Evolutionary conservation across 179 eudicot species (phyloP).

Genomic region (Carnegiea gigantea): DNA sequence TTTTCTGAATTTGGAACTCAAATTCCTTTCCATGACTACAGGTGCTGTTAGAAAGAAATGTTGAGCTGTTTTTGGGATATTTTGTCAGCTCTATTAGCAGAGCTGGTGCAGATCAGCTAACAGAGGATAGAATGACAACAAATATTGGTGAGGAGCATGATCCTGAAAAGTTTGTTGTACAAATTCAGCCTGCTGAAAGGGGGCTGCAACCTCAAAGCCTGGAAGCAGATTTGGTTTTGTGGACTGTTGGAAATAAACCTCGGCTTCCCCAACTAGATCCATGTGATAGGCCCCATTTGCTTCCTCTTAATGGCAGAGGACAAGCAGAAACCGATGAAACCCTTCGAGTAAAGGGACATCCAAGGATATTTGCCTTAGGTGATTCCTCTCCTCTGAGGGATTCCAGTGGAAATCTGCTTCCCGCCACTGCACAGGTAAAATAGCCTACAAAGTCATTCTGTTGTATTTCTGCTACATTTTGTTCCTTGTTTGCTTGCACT

Average conservation of each 20-base stretch:
- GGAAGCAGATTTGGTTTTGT: slow-evolving; percentile 87
- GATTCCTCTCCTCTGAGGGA: slow-evolving; percentile 89
- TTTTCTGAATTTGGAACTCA: slow-evolving; percentile 2
- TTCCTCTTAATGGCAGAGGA: slow-evolving; percentile 88
- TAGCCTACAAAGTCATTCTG: background rate
- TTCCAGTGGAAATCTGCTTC: slow-evolving; percentile 75
- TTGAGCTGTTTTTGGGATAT: slow-evolving; percentile 77
- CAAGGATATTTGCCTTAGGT: slow-evolving; percentile 88
- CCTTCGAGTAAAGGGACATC: slow-evolving; percentile 93
- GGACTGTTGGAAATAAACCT: slow-evolving; percentile 95
- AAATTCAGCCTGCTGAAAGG: slow-evolving; percentile 74
- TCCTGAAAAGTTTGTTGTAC: slow-evolving; percentile 56
- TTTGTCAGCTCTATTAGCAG: slow-evolving; percentile 56
- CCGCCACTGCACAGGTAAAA: slow-evolving; percentile 90
- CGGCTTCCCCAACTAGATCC: slow-evolving; percentile 66
- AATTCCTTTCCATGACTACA: slow-evolving; percentile 29
- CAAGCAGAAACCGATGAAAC: slow-evolving; percentile 97
- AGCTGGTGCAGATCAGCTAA: slow-evolving; percentile 25
- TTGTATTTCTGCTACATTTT: slow-evolving; percentile 3
- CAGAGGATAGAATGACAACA: slow-evolving; percentile 17
- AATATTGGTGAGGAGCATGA: slow-evolving; percentile 26
- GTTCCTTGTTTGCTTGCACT: background rate
- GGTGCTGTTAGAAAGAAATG: slow-evolving; percentile 83
- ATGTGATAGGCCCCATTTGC: slow-evolving; percentile 47
- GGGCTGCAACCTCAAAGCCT: slow-evolving; percentile 59